These are phyloP conservation scores for Cystoisospora suis DNA, from an alignment of 169 alveolate genomes.

Conservation along the genomic window DNA sequence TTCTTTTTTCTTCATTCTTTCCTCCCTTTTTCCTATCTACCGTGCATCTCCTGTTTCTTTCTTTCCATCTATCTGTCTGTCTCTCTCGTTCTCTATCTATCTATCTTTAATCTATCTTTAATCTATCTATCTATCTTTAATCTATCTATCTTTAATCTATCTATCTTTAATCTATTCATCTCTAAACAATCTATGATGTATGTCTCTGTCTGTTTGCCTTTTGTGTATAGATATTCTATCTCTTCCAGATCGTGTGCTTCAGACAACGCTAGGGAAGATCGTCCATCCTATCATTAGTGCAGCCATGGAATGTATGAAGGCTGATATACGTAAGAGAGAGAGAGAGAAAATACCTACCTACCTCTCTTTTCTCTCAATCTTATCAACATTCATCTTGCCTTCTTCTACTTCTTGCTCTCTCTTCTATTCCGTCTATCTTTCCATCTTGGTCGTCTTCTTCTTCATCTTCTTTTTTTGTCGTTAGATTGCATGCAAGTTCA, in stretches of 20 bases:
- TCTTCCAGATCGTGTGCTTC: constrained; percentile 49
- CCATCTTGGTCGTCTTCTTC: too few species aligned
- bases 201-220: neutral
- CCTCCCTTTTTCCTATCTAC: neutral
- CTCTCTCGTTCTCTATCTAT: neutral
- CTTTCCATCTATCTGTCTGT: neutral
- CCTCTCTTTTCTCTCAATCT: neutral
- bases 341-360: neutral
- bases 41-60: neutral
- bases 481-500: too few species aligned
- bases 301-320: constrained; percentile 32
- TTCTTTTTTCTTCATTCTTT: neutral
- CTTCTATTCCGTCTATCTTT: neutral
- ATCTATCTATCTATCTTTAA: neutral
- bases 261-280: constrained; percentile 43
- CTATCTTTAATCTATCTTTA: too few species aligned
- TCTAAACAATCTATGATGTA: neutral
- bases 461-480: too few species aligned
- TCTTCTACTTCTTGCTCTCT: neutral
- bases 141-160: neutral
- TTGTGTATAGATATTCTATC: constrained; percentile 55
- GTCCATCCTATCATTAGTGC: constrained; percentile 41
- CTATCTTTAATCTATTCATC: neutral
- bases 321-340: constrained; percentile 23
- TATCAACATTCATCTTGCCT: neutral